A percentile compares a stretch with the other conserved stretches of the same genome.
phyloP scores from a whole-genome alignment of 345 rosid genomes.

The Cardamine chenopodiifolia region DNA sequence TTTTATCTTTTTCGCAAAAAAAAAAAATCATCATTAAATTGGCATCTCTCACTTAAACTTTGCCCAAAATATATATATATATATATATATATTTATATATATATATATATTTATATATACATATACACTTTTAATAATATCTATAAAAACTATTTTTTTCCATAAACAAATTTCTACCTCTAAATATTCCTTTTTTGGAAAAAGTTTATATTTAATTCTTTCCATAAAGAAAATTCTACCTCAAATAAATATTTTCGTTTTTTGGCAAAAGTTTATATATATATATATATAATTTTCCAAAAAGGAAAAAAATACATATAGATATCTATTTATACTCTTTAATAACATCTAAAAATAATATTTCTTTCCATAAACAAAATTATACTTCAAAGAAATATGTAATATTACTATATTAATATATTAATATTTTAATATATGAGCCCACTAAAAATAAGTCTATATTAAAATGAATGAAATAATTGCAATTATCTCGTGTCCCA shows the following conservation, averaged over 20 bases:
- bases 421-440: not conserved
- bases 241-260: too few relatives aligned
- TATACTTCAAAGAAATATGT: not conserved
- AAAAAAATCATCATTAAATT: constrained; percentile 1
- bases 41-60: not conserved
- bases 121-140: not conserved
- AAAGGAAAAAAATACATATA: too few relatives aligned
- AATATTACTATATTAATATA: not conserved
- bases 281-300: too few relatives aligned
- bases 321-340: too few relatives aligned
- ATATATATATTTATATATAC: too few relatives aligned
- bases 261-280: too few relatives aligned
- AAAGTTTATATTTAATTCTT: too few relatives aligned
- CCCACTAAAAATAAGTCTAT: not conserved
- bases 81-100: too few relatives aligned
- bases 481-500: not conserved
- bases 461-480: not conserved
- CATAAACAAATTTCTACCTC: not conserved
- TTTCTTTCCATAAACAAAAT: not conserved
- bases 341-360: too few relatives aligned
- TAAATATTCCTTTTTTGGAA: too few relatives aligned
- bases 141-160: not conserved
- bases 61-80: too few relatives aligned
- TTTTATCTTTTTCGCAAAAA: not conserved
- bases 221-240: too few relatives aligned